Conservation (phyloP, 2,329 filamentous ascomycete species). For the Aspergillus sergii region DNA sequence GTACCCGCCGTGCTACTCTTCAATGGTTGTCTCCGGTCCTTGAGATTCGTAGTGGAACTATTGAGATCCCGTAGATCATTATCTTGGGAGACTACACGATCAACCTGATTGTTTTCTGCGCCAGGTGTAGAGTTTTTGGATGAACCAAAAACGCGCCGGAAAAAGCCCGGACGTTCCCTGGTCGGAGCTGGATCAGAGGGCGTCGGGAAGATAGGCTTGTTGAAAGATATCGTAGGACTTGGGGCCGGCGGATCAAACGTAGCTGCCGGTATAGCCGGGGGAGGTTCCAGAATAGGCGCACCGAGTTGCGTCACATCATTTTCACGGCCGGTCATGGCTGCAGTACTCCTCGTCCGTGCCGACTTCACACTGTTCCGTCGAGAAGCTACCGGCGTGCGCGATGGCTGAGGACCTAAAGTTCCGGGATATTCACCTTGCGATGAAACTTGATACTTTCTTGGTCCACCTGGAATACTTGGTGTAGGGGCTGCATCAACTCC, state of each 20-base stretch:
- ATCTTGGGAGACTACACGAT: slow-evolving; percentile 27
- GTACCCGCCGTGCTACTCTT: slow-evolving; percentile 26
- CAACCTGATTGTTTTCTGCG: slow-evolving; percentile 23
- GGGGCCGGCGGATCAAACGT: slow-evolving; percentile 54
- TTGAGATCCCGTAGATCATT: slow-evolving; percentile 28
- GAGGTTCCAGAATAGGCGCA: slow-evolving; percentile 36
- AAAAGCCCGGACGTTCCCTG: slow-evolving; percentile 83
- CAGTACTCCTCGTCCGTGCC: slow-evolving; percentile 42
- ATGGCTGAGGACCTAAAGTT: slow-evolving; percentile 25
- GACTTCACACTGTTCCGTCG: slow-evolving; percentile 49
- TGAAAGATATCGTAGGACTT: slow-evolving; percentile 55
- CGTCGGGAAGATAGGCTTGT: slow-evolving; percentile 48
- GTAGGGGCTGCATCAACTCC: slow-evolving; percentile 78
- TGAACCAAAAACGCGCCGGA: slow-evolving; percentile 85
- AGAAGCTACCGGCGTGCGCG: slow-evolving; percentile 37
- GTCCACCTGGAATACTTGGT: slow-evolving; percentile 79
- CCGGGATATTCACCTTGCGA: slow-evolving; percentile 34
- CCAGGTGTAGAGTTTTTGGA: slow-evolving; percentile 56
- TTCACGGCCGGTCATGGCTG: slow-evolving; percentile 34
- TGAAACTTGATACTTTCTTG: slow-evolving; percentile 60
- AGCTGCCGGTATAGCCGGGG: slow-evolving; percentile 46
- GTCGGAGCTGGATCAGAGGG: slow-evolving; percentile 48
- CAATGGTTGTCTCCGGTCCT: slow-evolving; percentile 29
- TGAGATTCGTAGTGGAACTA: slow-evolving; percentile 23
- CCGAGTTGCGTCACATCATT: slow-evolving; percentile 30